Evolutionary conservation across 2,329 filamentous ascomycete species (phyloP).

Genomic region (Macrophomina pseudophaseolina): DNA sequence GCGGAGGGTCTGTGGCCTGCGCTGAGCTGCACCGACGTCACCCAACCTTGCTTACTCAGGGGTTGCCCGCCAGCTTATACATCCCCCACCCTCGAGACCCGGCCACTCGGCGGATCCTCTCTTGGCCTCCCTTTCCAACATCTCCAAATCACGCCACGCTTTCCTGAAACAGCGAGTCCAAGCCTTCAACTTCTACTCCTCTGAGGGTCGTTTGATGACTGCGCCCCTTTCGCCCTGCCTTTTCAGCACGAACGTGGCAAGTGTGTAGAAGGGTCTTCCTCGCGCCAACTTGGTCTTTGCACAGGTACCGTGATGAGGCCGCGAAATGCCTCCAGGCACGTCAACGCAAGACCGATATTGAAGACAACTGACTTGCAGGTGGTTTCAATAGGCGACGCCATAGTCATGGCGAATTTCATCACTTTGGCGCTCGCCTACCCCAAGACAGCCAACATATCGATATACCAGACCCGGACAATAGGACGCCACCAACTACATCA

Average conservation of each 20-base stretch:
- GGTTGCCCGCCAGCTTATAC: constrained; percentile 17
- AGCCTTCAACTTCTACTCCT: background rate
- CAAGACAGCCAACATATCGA: constrained; percentile 10
- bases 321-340: constrained; percentile 5
- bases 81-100: constrained; percentile 1
- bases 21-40: constrained; percentile 2
- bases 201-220: background rate
- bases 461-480: constrained; percentile 7
- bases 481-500: background rate
- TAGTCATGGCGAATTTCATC: constrained; percentile 6
- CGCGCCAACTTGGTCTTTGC: constrained; percentile 4
- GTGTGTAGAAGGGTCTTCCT: constrained; percentile 2
- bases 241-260: background rate
- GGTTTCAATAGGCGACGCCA: constrained; percentile 20
- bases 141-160: constrained; percentile 14
- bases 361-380: constrained; percentile 13
- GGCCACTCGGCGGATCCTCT: constrained; percentile 3
- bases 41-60: constrained; percentile 14
- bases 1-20: constrained; percentile 12
- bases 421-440: constrained; percentile 5
- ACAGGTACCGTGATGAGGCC: constrained; percentile 17
- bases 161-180: constrained; percentile 17
- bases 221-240: constrained; percentile 2
- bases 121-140: constrained; percentile 11
- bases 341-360: constrained; percentile 19